phyloP scores from a whole-genome alignment of 1,284 basidiomycete species.

The Pisolithus thermaeus region DNA sequence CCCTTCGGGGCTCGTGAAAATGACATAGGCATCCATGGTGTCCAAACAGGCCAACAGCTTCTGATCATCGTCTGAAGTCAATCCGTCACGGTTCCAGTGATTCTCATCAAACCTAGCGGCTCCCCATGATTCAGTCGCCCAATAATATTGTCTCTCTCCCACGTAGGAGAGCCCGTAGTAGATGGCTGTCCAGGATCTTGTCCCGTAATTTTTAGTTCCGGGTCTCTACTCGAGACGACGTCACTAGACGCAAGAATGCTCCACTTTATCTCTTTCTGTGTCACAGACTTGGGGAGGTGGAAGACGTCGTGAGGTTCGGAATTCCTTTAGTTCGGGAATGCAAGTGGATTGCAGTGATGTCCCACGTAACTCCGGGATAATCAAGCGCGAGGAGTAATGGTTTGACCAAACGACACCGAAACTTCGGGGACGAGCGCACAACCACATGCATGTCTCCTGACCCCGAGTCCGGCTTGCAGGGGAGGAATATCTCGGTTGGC shows the following conservation, averaged over 20 bases:
- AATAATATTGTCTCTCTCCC: background rate
- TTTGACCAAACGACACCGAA: background rate
- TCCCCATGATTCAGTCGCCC: background rate
- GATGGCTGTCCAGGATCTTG: background rate
- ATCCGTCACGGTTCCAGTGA: background rate
- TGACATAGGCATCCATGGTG: no score
- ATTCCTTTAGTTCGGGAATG: slow-evolving; percentile 47
- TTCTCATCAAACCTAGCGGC: background rate
- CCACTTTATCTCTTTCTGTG: slow-evolving; percentile 54
- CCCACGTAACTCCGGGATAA: slow-evolving; percentile 13
- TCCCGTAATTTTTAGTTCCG: no score
- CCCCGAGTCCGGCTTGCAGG: no score
- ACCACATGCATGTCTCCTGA: background rate
- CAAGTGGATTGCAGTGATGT: slow-evolving; percentile 37
- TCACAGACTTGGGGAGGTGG: slow-evolving; percentile 51
- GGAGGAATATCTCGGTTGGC: no score
- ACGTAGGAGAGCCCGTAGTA: background rate
- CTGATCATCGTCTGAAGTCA: no score
- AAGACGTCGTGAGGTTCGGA: slow-evolving; percentile 69
- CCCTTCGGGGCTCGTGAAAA: no score
- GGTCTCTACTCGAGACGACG: no score
- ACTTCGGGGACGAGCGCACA: background rate
- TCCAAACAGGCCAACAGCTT: no score
- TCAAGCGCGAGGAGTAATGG: slow-evolving; percentile 5
- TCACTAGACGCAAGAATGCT: no score